phyloP scores from a whole-genome alignment of 2,329 filamentous ascomycete species.

The Botrytis galanthina region DNA sequence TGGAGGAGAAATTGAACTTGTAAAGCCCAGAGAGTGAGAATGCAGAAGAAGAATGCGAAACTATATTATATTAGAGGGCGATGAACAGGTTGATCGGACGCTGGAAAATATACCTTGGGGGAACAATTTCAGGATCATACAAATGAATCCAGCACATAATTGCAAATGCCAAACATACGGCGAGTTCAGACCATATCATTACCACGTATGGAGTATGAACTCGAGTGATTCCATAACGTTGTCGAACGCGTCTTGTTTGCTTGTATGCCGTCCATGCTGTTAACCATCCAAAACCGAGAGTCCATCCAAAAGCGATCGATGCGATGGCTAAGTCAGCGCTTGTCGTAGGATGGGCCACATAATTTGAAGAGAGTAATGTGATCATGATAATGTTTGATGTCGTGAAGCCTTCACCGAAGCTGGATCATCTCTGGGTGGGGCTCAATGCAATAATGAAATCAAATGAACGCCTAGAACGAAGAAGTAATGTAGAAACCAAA shows the following conservation, averaged over 20 bases:
- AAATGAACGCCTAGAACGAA: not conserved
- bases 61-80: not conserved
- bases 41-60: constrained; percentile 25
- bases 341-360: constrained; percentile 21
- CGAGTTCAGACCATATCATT: constrained; percentile 44
- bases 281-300: constrained; percentile 41
- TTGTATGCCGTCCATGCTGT: constrained; percentile 39
- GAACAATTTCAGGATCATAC: not conserved
- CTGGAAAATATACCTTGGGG: not conserved
- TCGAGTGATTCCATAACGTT: constrained; percentile 34
- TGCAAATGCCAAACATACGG: constrained; percentile 42
- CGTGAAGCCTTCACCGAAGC: not conserved
- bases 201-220: constrained; percentile 37
- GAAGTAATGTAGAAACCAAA: not conserved
- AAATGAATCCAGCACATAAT: constrained; percentile 32
- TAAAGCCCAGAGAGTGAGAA: constrained; percentile 4
- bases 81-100: too few relatives aligned
- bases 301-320: constrained; percentile 42
- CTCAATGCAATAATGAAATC: not conserved
- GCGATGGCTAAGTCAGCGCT: constrained; percentile 39
- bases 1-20: constrained; percentile 52
- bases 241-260: constrained; percentile 40
- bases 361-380: constrained; percentile 15
- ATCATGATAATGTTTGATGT: not conserved
- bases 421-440: not conserved